phyloP scores from a whole-genome alignment of 2,329 filamentous ascomycete species.

The Colletotrichum euphorbiae region DNA sequence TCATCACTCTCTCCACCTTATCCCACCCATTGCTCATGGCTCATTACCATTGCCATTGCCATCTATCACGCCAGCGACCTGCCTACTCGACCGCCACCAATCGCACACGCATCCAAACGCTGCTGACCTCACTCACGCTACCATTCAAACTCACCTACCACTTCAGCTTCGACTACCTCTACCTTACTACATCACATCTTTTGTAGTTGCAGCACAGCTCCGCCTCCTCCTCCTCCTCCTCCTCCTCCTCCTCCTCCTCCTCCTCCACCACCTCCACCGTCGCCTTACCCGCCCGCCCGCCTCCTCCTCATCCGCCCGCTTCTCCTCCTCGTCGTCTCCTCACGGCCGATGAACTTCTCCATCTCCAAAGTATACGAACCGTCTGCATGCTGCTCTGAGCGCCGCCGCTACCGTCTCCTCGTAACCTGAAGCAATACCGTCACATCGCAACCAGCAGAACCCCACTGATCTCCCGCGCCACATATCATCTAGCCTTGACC shows the following conservation, averaged over 20 bases:
- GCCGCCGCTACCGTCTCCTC: background rate
- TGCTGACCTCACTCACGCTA: background rate
- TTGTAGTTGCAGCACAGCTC: background rate
- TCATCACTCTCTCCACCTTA: conserved; percentile 43
- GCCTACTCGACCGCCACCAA: conserved; percentile 3
- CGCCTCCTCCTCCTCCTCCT: no score
- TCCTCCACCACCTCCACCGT: conserved; percentile 10
- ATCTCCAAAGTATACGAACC: conserved; percentile 32
- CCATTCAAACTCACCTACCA: background rate
- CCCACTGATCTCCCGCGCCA: conserved; percentile 30
- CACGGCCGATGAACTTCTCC: conserved; percentile 37
- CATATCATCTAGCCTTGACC: conserved; percentile 22
- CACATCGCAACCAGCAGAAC: conserved; percentile 1
- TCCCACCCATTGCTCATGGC: conserved; percentile 47
- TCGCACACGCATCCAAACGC: conserved; percentile 41
- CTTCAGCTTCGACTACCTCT: background rate
- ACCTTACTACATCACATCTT: conserved; percentile 1
- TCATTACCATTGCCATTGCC: conserved; percentile 35
- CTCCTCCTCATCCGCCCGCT: no score
- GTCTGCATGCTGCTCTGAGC: conserved; percentile 24
- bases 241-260: background rate
- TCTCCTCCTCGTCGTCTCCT: conserved; percentile 9
- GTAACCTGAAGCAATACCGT: conserved; percentile 13
- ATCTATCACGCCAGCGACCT: background rate
- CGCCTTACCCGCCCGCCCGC: no score